Base-by-base conservation (phyloP, 2,329 filamentous ascomycete species). In the Aspergillus ruber region DNA sequence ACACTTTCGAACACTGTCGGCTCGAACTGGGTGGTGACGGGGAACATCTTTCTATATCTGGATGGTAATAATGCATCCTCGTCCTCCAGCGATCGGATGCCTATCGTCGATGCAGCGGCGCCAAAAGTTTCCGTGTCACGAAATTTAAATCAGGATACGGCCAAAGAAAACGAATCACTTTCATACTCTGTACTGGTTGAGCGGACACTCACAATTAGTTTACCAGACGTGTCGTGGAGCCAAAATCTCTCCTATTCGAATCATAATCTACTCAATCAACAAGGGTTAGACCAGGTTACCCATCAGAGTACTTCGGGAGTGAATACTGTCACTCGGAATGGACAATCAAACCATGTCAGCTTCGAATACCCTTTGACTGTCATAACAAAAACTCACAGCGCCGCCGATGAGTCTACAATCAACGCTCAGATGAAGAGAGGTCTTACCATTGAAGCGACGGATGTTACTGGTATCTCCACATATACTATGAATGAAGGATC, bases 1-100 rank as follows among this genome's bases (percentile, higher is more conserved):
- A 63, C 59, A 1, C 62, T 85, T 6, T 78, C 78, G 0, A 64
- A 76, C 18, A 75, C 74, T 0, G 80, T 86, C 2, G 79, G 75
- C n/a, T 77, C 74, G 45, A 81, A 81, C 58, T 93, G 88, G 88
- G 77, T 85, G 13, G 77, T 93, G 2, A 85, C 84, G 0, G 88
- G 86, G 35, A 93, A 90, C 65, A 74, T 91, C 9, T 91, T 93
- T 61, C 56, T 90, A n/a, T 93, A 86, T 81, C 73, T 84, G 0
- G 82, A 84, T 56, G 62, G 69, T 4, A 53, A 68, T 2, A 61
- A 35, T 15, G 42, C 39, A 1, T 15, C 17, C 25, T 36, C 46
- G 1, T 13, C 35, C n/a, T 23, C 27, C 25, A 41, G 42, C n/a
- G n/a, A 48, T 15, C 50, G 49, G 17, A 42, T 18, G 5, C 68